phyloP scores from a whole-genome alignment of 495 filamentous ascomycete species.

The Letharia lupina region DNA sequence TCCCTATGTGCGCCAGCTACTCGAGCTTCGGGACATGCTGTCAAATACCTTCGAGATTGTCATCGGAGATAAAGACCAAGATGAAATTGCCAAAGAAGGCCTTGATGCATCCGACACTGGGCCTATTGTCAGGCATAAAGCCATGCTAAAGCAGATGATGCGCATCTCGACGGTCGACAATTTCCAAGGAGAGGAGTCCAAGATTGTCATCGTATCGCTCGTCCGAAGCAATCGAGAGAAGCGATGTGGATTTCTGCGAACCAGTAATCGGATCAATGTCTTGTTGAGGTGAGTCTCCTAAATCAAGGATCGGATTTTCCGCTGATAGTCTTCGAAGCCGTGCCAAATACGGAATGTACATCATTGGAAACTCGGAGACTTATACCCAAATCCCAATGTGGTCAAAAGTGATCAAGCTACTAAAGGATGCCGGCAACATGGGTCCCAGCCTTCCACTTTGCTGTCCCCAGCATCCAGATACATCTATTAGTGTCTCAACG shows the following conservation, averaged over 20 bases:
- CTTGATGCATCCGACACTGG: conserved; percentile 24
- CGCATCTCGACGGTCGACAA: conserved; percentile 64
- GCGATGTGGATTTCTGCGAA: conserved; percentile 65
- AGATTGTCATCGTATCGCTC: conserved; percentile 72
- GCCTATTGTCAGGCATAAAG: neutral
- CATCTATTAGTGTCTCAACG: conserved; percentile 43
- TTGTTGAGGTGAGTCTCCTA: neutral
- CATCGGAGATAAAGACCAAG: conserved; percentile 58
- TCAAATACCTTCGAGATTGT: conserved; percentile 46
- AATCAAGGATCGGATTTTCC: too few relatives aligned
- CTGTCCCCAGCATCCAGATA: conserved; percentile 62
- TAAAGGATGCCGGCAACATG: conserved; percentile 43
- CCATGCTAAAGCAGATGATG: conserved; percentile 32
- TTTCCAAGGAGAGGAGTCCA: conserved; percentile 70
- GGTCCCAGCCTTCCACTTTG: conserved; percentile 47
- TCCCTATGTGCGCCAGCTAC: conserved; percentile 60
- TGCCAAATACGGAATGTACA: conserved; percentile 76
- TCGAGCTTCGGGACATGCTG: neutral
- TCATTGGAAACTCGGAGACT: conserved; percentile 64
- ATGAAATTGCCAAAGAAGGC: conserved; percentile 50
- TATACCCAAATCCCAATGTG: conserved; percentile 57
- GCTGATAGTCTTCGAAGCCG: conserved; percentile 44
- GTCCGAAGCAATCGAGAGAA: conserved; percentile 61
- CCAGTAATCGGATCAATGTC: conserved; percentile 74
- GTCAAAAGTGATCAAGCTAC: conserved; percentile 50